Evolutionary conservation across 495 filamentous ascomycete genomes (phyloP), one percentile per base, ranked within the genome.

Genomic region (Aspergillus avenaceus): DNA sequence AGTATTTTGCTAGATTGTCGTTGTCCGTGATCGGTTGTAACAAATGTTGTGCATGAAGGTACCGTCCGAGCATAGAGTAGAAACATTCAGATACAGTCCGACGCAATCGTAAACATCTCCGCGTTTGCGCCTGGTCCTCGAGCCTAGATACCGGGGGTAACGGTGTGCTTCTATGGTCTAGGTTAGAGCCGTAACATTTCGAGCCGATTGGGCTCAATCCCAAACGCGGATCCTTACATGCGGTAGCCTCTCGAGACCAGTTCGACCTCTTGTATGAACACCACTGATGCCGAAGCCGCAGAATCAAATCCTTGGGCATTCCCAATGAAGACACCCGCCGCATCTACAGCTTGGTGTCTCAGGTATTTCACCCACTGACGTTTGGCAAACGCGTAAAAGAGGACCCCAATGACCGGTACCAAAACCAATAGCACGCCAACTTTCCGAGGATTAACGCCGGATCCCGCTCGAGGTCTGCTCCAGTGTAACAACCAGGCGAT

Each of bases 221-320:
- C n/a, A n/a, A n/a, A n/a, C n/a, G n/a, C n/a, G n/a, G n/a, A n/a
- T n/a, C n/a, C 83, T 73, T 70, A 92, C 89, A 98, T 81, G 64
- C 88, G 80, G 65, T 97, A 98, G 42, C 93, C 93, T 56, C 92
- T 81, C 31, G 92, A 92, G 11, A 97, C 92, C 42, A 97, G 76
- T 68, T 97, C 93, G 16, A 97, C 92, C 65, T 98, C 93, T 70
- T 97, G 92, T 51, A 98, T 87, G 44, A 97, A 80, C 26, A 85
- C 85, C 26, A 98, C 74, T 2, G 90, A 86, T 22, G 90, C 84
- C 45, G 85, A 85, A 27, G 81, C 85, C 25, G 87, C 84, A 25
- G 84, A 81, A 65, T 97, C 91, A 53, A 95, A 90, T 19, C 86
- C 83, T 55, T 93, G 91, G 31, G 90, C 82, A 54, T 81, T 83